Evolutionary conservation across 306 rosid species (phyloP).

Genomic region (Nissolia schottii): DNA sequence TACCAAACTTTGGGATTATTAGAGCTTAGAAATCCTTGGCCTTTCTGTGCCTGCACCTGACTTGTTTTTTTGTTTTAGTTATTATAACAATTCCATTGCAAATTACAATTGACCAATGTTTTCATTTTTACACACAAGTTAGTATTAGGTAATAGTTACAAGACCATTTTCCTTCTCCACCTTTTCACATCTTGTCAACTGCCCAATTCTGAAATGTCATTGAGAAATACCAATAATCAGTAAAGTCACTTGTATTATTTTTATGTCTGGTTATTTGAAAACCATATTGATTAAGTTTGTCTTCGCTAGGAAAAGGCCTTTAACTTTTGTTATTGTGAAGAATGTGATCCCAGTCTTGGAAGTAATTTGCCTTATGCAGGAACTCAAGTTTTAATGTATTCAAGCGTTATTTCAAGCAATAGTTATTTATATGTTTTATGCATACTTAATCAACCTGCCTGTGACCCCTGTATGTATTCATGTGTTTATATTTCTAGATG

Average conservation of each 20-base stretch:
- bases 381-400: neutral
- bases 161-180: neutral
- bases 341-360: neutral
- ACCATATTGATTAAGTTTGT: neutral
- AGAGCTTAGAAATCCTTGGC: neutral
- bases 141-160: neutral
- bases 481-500: neutral
- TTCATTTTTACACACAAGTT: neutral
- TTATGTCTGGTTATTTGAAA: neutral
- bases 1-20: neutral
- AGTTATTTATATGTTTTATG: neutral
- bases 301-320: neutral
- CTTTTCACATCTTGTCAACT: neutral
- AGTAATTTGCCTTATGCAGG: neutral
- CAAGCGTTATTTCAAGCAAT: neutral
- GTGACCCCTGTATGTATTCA: neutral
- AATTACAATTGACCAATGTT: neutral
- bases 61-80: neutral
- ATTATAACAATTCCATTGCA: neutral
- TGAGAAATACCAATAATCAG: neutral
- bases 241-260: neutral
- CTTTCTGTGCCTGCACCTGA: neutral
- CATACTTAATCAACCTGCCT: neutral
- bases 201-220: neutral
- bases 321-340: neutral